Percentiles rank a stretch among this genome's conserved stretches.
Evolutionary conservation across 768 basidiomycete genomes (phyloP).

Genomic region (Clitopilus passeckerianus): DNA sequence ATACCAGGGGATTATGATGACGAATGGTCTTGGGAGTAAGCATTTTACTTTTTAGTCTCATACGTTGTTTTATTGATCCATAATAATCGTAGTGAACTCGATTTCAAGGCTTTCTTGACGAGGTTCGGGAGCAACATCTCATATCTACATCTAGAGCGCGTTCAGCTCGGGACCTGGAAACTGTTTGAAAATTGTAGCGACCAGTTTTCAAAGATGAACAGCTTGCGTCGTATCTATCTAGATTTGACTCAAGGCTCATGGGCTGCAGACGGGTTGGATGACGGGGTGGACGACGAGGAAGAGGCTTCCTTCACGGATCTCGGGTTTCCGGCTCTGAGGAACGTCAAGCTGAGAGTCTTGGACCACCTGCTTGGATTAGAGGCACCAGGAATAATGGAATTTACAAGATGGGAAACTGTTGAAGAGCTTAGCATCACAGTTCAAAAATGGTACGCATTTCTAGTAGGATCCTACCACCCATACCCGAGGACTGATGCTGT

Average conservation of each 20-base stretch:
- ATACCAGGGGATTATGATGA: not conserved
- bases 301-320: conserved; percentile 9
- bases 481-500: not conserved
- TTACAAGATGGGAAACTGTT: conserved; percentile 9
- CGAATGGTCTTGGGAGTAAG: not conserved
- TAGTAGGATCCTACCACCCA: not conserved
- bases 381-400: conserved; percentile 9
- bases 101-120: not conserved
- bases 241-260: conserved; percentile 16
- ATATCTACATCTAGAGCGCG: not conserved
- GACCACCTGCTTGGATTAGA: conserved; percentile 10
- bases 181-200: not conserved
- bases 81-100: too few relatives aligned
- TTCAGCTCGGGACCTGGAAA: not conserved
- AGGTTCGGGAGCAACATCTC: not conserved
- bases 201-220: not conserved
- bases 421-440: conserved; percentile 11
- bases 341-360: conserved; percentile 12
- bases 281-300: conserved; percentile 6
- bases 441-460: conserved; percentile 6
- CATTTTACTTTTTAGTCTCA: not conserved
- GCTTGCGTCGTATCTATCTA: conserved; percentile 8
- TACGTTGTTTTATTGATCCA: not conserved
- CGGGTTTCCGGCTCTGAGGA: conserved; percentile 11
- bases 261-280: conserved; percentile 10